A percentile compares a stretch with the other conserved stretches of the same genome.
Evolutionary conservation across 305 asterid genomes (phyloP).

Genomic region (Ilex paraguariensis): DNA sequence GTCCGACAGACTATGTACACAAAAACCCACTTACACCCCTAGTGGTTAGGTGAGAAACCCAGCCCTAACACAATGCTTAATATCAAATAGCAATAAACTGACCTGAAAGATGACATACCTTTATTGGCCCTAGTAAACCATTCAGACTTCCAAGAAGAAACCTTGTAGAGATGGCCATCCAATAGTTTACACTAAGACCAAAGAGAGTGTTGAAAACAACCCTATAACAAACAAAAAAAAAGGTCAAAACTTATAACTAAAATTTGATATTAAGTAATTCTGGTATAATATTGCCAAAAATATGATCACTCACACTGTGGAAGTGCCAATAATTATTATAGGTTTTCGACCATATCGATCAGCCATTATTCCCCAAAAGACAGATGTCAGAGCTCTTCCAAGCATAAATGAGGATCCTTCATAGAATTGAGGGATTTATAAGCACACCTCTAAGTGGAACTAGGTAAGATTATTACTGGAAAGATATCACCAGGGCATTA

Average conservation of each 20-base stretch:
- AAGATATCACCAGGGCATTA: background rate
- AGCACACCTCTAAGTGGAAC: background rate
- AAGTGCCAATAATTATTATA: conserved; percentile 58
- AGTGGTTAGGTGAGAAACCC: too few species aligned
- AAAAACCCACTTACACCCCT: too few species aligned
- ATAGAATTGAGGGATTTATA: conserved; percentile 10
- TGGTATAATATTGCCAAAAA: too few species aligned
- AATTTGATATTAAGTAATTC: too few species aligned
- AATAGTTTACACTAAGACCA: conserved; percentile 72
- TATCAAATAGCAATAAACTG: conserved; percentile 5
- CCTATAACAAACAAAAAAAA: conserved; percentile 27
- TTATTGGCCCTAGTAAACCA: conserved; percentile 86
- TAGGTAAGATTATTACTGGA: background rate
- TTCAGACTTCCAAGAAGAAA: conserved; percentile 78
- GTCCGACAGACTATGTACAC: too few species aligned
- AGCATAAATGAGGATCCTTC: conserved; percentile 64
- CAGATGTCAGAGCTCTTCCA: conserved; percentile 74
- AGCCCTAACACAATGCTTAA: background rate
- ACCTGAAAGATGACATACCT: conserved; percentile 34
- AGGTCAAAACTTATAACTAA: too few species aligned
- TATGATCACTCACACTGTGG: conserved; percentile 43
- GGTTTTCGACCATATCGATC: conserved; percentile 92
- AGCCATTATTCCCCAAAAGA: conserved; percentile 68
- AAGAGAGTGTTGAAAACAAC: conserved; percentile 79
- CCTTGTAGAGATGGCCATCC: conserved; percentile 86